Conservation (phyloP, 2,329 filamentous ascomycete species). For the Didymosphaeria variabile region DNA sequence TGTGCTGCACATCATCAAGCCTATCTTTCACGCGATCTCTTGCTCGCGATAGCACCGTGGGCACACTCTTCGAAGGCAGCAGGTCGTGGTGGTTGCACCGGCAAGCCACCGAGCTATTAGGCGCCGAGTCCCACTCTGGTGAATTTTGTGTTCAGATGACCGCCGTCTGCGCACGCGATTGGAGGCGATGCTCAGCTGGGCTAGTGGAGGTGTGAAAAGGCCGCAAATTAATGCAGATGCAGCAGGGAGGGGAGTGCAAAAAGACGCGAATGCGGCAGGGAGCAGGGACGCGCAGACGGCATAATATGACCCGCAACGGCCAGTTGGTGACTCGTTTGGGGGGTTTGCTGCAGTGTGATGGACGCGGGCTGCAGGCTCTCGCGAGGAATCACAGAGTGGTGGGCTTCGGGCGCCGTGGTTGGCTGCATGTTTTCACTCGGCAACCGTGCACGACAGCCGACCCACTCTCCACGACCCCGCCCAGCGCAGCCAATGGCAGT, state of each 20-base stretch:
- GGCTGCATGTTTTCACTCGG: slow-evolving; percentile 39
- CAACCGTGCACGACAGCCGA: slow-evolving; percentile 32
- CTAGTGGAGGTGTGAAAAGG: slow-evolving; percentile 30
- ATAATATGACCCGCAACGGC: slow-evolving; percentile 20
- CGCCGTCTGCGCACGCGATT: slow-evolving; percentile 26
- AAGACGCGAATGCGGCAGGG: slow-evolving; percentile 40
- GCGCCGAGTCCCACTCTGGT: slow-evolving; percentile 43
- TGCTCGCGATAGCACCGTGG: slow-evolving; percentile 21
- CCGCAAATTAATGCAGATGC: slow-evolving; percentile 42
- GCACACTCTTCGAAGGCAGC: slow-evolving; percentile 20
- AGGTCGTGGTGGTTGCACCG: slow-evolving; percentile 33
- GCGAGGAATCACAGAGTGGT: slow-evolving; percentile 40
- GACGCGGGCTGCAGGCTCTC: slow-evolving; percentile 35
- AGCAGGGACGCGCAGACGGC: slow-evolving; percentile 23
- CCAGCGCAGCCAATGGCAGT: slow-evolving; percentile 30
- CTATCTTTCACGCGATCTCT: slow-evolving; percentile 31
- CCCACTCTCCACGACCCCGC: slow-evolving; percentile 37
- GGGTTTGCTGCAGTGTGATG: slow-evolving; percentile 45
- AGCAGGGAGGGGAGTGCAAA: slow-evolving; percentile 41
- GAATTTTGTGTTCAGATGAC: slow-evolving; percentile 39
- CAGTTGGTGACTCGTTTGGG: slow-evolving; percentile 8
- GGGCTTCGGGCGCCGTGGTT: slow-evolving; percentile 24
- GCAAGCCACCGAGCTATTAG: slow-evolving; percentile 43
- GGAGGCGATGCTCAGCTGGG: slow-evolving; percentile 20
- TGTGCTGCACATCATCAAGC: slow-evolving; percentile 37